These are phyloP conservation scores for Globisporangium nagaii DNA, from an alignment of 352 stramenopile species.

Conservation along the genomic window DNA sequence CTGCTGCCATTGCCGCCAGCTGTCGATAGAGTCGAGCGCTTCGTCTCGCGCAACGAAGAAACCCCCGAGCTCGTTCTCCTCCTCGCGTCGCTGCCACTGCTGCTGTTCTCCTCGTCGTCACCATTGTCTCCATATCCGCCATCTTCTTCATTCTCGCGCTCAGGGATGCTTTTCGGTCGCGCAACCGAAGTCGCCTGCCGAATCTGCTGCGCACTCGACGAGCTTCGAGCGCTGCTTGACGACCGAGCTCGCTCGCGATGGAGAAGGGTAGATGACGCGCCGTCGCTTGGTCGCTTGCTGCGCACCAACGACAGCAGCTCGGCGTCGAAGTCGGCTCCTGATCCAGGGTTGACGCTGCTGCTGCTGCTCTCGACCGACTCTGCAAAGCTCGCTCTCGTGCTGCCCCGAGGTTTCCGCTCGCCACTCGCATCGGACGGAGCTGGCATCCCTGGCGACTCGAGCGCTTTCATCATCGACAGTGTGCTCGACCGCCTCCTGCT, in stretches of 20 bases:
- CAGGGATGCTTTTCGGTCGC: conserved; percentile 27
- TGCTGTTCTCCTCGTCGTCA: not conserved
- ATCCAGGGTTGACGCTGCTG: too few species aligned
- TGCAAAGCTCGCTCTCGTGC: conserved; percentile 12
- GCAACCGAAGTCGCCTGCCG: conserved; percentile 4
- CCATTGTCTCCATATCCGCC: too few species aligned
- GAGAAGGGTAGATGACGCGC: not conserved
- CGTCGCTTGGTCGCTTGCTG: conserved; percentile 24
- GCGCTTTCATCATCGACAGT: conserved; percentile 57
- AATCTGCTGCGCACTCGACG: not conserved
- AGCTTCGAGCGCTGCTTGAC: conserved; percentile 2
- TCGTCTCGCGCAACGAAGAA: not conserved
- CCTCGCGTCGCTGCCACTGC: not conserved
- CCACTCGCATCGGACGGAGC: too few species aligned
- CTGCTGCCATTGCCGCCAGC: not conserved
- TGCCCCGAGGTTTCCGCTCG: conserved; percentile 2
- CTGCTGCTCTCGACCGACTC: conserved; percentile 14
- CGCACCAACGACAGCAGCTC: conserved; percentile 43
- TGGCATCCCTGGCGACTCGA: conserved; percentile 18
- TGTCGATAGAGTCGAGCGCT: not conserved
- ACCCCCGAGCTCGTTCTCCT: not conserved
- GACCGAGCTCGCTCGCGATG: not conserved
- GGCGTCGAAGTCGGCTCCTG: conserved; percentile 32
- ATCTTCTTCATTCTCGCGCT: conserved; percentile 23
- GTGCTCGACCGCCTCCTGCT: conserved; percentile 32